phyloP scores from a whole-genome alignment of 345 rosid genomes.

The Eutrema heterophyllum region DNA sequence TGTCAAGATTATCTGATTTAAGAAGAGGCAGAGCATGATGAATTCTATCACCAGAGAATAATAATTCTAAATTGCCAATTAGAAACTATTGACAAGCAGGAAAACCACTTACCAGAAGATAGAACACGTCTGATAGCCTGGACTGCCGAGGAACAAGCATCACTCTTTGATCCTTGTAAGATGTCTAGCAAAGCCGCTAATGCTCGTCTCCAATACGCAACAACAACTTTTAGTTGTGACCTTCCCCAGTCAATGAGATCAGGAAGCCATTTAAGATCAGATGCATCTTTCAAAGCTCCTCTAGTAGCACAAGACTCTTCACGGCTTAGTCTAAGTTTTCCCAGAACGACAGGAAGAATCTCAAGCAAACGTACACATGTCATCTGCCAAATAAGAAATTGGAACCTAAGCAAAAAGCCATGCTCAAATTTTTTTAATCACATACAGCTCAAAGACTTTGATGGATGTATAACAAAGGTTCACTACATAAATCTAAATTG shows the following conservation, averaged over 20 bases:
- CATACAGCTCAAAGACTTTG: background rate
- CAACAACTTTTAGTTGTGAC: constrained; percentile 75
- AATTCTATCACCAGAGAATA: background rate
- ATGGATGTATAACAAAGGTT: background rate
- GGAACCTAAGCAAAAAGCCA: constrained; percentile 8
- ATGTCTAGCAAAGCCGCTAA: constrained; percentile 50
- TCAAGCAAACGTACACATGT: constrained; percentile 89
- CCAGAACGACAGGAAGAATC: constrained; percentile 70
- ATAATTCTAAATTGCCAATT: constrained; percentile 6
- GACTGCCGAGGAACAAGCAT: constrained; percentile 37
- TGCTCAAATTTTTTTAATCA: constrained; percentile 2
- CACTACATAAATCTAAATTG: constrained; percentile 1
- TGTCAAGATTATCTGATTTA: constrained; percentile 47
- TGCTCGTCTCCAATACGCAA: constrained; percentile 83
- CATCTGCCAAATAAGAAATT: constrained; percentile 52
- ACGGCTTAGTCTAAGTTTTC: constrained; percentile 43
- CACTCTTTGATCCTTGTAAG: constrained; percentile 44
- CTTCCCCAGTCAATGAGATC: constrained; percentile 91
- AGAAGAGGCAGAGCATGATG: constrained; percentile 14
- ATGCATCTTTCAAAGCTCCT: constrained; percentile 30
- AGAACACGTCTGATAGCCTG: constrained; percentile 53
- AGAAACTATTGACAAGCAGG: constrained; percentile 1
- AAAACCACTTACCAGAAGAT: constrained; percentile 52
- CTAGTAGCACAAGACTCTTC: constrained; percentile 33
- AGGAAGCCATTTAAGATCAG: constrained; percentile 74